Percentiles rank a stretch among this genome's conserved stretches.
These are phyloP conservation scores for Marasmius tenuissimus DNA, from an alignment of 1,284 basidiomycete genomes.

Conservation along the genomic window DNA sequence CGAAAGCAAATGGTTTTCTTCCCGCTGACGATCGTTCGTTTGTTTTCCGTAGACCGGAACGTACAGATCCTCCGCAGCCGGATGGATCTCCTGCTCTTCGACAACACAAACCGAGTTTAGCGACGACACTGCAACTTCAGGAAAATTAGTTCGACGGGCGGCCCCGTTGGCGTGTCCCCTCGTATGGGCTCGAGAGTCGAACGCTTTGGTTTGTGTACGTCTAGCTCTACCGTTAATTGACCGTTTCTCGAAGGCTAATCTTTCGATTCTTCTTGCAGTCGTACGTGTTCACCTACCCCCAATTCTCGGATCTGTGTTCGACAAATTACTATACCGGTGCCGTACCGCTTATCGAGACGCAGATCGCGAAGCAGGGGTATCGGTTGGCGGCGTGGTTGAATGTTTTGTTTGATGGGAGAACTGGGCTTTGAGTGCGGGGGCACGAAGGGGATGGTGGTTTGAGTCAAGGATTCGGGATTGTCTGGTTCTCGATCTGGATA, in stretches of 20 bases:
- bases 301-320: constrained; percentile 47
- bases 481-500: too few species aligned
- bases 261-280: constrained; percentile 31
- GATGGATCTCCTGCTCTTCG: constrained; percentile 49
- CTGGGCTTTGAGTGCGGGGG: neutral
- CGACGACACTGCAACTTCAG: constrained; percentile 35
- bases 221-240: neutral
- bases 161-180: constrained; percentile 47
- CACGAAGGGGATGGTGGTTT: too few species aligned
- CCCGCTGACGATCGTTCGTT: neutral
- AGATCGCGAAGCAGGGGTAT: constrained; percentile 57
- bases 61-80: constrained; percentile 33
- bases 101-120: constrained; percentile 32
- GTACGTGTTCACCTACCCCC: constrained; percentile 45
- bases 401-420: constrained; percentile 40
- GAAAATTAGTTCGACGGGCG: constrained; percentile 13
- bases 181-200: constrained; percentile 52
- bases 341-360: constrained; percentile 50
- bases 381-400: constrained; percentile 57
- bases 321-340: constrained; percentile 46
- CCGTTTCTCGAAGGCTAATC: constrained; percentile 1
- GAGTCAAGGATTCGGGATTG: too few species aligned
- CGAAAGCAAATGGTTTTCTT: neutral
- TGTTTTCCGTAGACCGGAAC: constrained; percentile 33
- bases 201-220: constrained; percentile 52